These are phyloP conservation scores for Drosera spatulata DNA, from an alignment of 179 eudicot species.

Conservation along the genomic window DNA sequence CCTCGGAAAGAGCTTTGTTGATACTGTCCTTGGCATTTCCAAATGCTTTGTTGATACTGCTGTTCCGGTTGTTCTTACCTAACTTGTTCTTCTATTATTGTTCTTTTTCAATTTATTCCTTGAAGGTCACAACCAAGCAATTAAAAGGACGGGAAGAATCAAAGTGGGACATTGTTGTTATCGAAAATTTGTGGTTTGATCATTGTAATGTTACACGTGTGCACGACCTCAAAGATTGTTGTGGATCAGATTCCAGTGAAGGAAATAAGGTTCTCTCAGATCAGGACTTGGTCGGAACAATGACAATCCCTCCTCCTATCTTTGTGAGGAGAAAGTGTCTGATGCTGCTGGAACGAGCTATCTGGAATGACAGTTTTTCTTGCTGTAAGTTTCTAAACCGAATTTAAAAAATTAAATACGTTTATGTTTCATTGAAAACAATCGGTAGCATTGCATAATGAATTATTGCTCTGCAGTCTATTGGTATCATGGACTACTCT, in stretches of 20 bases:
- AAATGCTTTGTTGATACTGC: neutral
- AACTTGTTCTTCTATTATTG: neutral
- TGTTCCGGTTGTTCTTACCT: no score
- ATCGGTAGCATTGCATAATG: no score
- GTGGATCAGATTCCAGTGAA: slow-evolving; percentile 74
- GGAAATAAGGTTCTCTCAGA: slow-evolving; percentile 77
- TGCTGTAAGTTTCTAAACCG: slow-evolving; percentile 50
- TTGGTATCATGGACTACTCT: slow-evolving; percentile 92
- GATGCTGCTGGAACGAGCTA: slow-evolving; percentile 75
- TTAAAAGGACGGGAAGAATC: slow-evolving; percentile 76
- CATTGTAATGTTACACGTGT: slow-evolving; percentile 53
- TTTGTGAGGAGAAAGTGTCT: slow-evolving; percentile 80
- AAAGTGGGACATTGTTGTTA: slow-evolving; percentile 83
- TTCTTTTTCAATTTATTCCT: neutral
- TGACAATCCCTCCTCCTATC: slow-evolving; percentile 91
- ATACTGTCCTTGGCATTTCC: no score
- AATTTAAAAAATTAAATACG: no score
- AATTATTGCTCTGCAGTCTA: slow-evolving; percentile 63
- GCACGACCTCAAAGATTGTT: slow-evolving; percentile 86
- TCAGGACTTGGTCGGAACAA: slow-evolving; percentile 83
- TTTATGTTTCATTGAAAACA: no score
- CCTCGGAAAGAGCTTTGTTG: no score
- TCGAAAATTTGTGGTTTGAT: slow-evolving; percentile 87
- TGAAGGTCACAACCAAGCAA: slow-evolving; percentile 67
- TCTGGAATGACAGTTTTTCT: slow-evolving; percentile 96